A percentile compares a stretch with the other conserved stretches of the same genome.
These are phyloP conservation scores for Trichoderma simmonsii DNA, from an alignment of 2,329 filamentous ascomycete genomes.

Conservation along the genomic window DNA sequence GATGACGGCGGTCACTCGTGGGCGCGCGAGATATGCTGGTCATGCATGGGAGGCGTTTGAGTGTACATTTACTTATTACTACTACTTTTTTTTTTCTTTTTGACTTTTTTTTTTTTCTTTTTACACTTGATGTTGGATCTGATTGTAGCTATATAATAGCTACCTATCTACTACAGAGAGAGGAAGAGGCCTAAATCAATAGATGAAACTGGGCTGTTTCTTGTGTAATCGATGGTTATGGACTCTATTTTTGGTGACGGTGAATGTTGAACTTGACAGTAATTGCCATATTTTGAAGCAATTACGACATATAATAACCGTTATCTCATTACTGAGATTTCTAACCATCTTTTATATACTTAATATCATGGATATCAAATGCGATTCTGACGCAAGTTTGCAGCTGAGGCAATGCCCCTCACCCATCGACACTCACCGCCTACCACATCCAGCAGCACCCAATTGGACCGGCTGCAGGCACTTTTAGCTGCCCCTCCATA, in stretches of 20 bases:
- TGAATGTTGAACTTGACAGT: neutral
- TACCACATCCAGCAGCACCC: conserved; percentile 21
- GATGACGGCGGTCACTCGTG: neutral
- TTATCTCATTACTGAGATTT: no score
- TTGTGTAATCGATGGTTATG: neutral
- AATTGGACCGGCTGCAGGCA: neutral
- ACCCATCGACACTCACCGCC: conserved; percentile 19
- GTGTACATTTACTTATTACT: conserved; percentile 16
- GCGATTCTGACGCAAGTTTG: neutral
- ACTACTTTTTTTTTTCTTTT: conserved; percentile 18
- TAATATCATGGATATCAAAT: neutral
- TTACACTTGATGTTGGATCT: neutral
- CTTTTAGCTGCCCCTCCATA: conserved; percentile 25
- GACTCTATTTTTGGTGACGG: neutral
- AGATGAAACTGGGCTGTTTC: neutral
- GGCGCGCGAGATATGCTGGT: conserved; percentile 7
- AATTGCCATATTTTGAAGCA: no score
- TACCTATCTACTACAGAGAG: neutral
- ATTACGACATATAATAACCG: no score
- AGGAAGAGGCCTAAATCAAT: neutral
- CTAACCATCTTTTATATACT: no score
- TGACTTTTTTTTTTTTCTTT: neutral
- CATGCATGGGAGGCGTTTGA: conserved; percentile 21
- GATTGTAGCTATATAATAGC: neutral
- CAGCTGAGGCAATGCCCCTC: neutral